phyloP scores from a whole-genome alignment of 768 basidiomycete species.

The Dioszegia crocea region DNA sequence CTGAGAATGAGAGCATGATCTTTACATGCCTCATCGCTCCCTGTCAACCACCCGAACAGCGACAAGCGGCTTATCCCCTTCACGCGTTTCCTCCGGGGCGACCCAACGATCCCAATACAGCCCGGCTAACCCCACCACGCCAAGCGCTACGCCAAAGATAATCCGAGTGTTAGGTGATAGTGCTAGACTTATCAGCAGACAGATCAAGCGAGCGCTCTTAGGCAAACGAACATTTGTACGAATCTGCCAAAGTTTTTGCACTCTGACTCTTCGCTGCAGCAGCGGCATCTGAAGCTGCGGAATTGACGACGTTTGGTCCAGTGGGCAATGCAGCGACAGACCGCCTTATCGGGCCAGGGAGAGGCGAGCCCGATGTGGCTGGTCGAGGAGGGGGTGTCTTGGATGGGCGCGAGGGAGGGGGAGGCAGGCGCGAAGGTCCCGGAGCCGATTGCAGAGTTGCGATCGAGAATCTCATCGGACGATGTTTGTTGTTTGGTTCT shows the following conservation, averaged over 20 bases:
- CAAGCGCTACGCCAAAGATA: slow-evolving; percentile 1
- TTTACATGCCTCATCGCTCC: slow-evolving; percentile 1
- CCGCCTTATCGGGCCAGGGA: slow-evolving; percentile 3
- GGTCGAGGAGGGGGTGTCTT: slow-evolving; percentile 1
- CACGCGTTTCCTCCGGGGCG: background rate
- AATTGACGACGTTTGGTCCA: background rate
- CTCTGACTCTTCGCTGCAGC: slow-evolving; percentile 4
- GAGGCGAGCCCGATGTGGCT: background rate
- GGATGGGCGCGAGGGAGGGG: background rate
- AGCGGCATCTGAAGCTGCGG: background rate
- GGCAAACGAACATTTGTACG: background rate
- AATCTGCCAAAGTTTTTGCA: slow-evolving; percentile 7
- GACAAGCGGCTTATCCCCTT: slow-evolving; percentile 11
- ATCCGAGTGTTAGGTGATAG: slow-evolving; percentile 4
- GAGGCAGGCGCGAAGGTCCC: background rate
- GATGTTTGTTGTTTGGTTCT: background rate
- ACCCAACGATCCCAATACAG: slow-evolving; percentile 11
- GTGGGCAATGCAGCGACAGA: slow-evolving; percentile 2
- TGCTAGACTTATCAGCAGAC: background rate
- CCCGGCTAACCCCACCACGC: slow-evolving; percentile 1
- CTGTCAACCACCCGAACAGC: slow-evolving; percentile 4
- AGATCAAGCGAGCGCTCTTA: background rate
- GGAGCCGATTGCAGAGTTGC: background rate
- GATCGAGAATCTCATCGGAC: slow-evolving; percentile 1
- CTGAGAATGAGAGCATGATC: no score